Conservation (phyloP, 768 basidiomycete species). For the Trametes gibbosa region DNA sequence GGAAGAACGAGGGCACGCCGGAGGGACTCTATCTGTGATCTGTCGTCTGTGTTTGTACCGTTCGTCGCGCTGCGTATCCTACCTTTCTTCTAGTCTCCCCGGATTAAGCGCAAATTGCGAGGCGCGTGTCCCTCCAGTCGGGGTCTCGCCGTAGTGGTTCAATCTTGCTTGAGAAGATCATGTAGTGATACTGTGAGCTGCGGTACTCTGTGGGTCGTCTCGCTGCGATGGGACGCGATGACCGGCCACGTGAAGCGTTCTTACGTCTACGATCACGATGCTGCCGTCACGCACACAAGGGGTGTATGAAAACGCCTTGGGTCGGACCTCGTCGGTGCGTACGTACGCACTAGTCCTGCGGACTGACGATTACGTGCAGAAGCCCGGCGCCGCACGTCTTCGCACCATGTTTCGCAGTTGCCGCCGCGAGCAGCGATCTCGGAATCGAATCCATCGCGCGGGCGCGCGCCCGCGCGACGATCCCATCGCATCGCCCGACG, state of each 20-base stretch:
- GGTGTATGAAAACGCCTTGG: too few species aligned
- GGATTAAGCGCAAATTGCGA: not conserved
- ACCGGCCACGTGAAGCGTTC: not conserved
- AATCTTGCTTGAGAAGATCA: not conserved
- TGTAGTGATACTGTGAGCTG: not conserved
- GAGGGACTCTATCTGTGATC: constrained; percentile 78
- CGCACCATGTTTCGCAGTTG: not conserved
- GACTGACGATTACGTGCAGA: not conserved
- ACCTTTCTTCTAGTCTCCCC: constrained; percentile 11
- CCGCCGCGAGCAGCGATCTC: not conserved
- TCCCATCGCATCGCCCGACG: not conserved
- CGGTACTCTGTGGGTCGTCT: too few species aligned
- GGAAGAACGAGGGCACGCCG: constrained; percentile 96
- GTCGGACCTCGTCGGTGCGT: too few species aligned
- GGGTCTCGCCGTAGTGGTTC: not conserved
- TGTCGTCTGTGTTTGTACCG: constrained; percentile 14
- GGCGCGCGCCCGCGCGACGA: not conserved
- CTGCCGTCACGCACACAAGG: too few species aligned
- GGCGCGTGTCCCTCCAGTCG: not conserved
- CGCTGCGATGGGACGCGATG: not conserved
- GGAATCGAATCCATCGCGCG: not conserved
- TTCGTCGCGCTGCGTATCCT: constrained; percentile 13
- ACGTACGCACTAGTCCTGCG: too few species aligned
- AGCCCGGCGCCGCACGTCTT: not conserved
- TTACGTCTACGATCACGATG: not conserved